Evolutionary conservation across 1,139 yeast genomes (phyloP).

Genomic region (Zygoascus sp.): DNA sequence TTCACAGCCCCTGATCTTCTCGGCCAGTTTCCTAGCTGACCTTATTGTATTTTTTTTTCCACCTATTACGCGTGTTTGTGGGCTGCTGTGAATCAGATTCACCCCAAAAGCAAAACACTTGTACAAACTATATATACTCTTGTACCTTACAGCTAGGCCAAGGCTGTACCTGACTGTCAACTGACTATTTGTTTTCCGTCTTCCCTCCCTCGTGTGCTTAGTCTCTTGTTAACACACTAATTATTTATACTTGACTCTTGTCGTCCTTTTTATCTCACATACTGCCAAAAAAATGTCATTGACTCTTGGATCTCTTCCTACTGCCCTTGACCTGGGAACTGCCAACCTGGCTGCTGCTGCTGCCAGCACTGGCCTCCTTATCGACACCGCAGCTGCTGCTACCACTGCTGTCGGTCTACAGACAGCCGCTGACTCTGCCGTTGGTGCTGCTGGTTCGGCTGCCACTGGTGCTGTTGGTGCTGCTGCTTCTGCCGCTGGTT

Average conservation of each 20-base stretch:
- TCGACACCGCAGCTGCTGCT: conserved; percentile 12
- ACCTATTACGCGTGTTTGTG: neutral
- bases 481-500: conserved; percentile 12
- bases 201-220: too few relatives aligned
- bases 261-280: neutral
- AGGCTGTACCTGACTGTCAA: neutral
- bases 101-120: neutral
- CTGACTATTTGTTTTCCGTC: neutral
- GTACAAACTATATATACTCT: neutral
- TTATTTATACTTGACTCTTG: neutral
- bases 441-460: conserved; percentile 7
- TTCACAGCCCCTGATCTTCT: neutral
- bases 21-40: neutral
- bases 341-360: conserved; percentile 11
- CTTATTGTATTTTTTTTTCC: neutral
- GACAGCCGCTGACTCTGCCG: conserved; percentile 15
- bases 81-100: neutral
- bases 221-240: neutral
- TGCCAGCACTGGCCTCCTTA: conserved; percentile 7
- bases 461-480: conserved; percentile 13
- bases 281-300: neutral
- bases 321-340: conserved; percentile 11
- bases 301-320: conserved; percentile 2
- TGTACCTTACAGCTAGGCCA: neutral
- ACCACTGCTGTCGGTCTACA: conserved; percentile 14